A percentile compares a stretch with the other conserved stretches of the same genome.
Evolutionary conservation across 441 rosid species (phyloP).

Genomic region (Metrosideros polymorpha): DNA sequence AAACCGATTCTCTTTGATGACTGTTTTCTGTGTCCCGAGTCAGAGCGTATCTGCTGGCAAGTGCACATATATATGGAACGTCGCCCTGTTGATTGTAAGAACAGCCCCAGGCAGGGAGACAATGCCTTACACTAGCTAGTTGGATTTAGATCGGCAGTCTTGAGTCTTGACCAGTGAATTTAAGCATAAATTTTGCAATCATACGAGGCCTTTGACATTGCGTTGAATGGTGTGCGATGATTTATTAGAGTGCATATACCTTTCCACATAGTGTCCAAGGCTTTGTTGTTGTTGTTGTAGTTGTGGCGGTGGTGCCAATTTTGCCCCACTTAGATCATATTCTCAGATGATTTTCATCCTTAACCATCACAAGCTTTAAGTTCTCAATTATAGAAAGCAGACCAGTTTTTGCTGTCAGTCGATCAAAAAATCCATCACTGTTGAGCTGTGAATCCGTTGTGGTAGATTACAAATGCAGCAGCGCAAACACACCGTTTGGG

Average conservation of each 20-base stretch:
- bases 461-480: not conserved
- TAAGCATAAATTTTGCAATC: not conserved
- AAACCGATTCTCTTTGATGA: not conserved
- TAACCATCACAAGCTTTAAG: not conserved
- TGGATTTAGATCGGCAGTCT: not conserved
- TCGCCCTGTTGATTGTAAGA: not conserved
- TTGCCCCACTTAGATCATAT: not conserved
- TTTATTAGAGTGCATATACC: not conserved
- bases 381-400: not conserved
- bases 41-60: not conserved
- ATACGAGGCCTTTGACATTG: not conserved
- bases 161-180: not conserved
- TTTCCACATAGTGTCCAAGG: not conserved
- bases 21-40: not conserved
- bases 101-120: not conserved
- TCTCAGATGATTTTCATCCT: not conserved
- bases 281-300: not conserved
- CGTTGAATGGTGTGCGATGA: not conserved
- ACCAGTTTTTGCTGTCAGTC: not conserved
- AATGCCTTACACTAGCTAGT: not conserved
- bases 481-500: not conserved
- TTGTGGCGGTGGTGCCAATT: not conserved
- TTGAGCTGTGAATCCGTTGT: not conserved
- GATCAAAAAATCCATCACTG: not conserved
- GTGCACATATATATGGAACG: not conserved